A percentile compares a stretch with the other conserved stretches of the same genome.
phyloP scores from a whole-genome alignment of 768 basidiomycete species.

The Flagelloscypha sp. region DNA sequence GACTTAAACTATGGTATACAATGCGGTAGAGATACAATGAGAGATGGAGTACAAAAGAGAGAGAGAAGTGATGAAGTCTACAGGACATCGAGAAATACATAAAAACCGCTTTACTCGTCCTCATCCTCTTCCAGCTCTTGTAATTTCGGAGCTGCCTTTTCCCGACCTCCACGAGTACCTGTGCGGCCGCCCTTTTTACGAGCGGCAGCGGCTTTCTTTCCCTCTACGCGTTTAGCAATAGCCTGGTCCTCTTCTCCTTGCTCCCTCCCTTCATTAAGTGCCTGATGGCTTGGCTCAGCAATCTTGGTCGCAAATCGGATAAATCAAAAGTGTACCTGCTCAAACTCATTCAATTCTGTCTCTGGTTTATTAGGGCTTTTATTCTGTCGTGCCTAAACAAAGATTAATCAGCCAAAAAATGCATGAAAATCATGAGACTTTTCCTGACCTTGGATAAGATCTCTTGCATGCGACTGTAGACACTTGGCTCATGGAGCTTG shows the following conservation, averaged over 20 bases:
- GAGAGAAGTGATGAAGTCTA: too few relatives aligned
- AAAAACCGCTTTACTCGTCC: too few relatives aligned
- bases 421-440: not conserved
- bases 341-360: conserved; percentile 90
- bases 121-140: too few relatives aligned
- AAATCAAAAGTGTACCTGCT: conserved; percentile 42
- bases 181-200: too few relatives aligned
- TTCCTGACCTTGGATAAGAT: conserved; percentile 75
- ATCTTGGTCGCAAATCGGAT: conserved; percentile 2
- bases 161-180: too few relatives aligned
- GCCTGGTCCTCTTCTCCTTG: conserved; percentile 92
- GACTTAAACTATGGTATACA: too few relatives aligned
- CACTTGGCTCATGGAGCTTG: conserved; percentile 83
- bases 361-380: conserved; percentile 92
- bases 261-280: conserved; percentile 70
- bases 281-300: conserved; percentile 38
- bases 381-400: conserved; percentile 66
- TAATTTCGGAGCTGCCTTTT: too few relatives aligned
- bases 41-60: too few relatives aligned
- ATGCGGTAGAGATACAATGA: too few relatives aligned
- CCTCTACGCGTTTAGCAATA: conserved; percentile 76
- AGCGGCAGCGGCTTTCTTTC: conserved; percentile 71
- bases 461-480: conserved; percentile 77
- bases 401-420: conserved; percentile 1
- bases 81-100: too few relatives aligned